These are phyloP conservation scores for Neoboletus subvelutipes DNA, from an alignment of 768 basidiomycete species.

Conservation along the genomic window DNA sequence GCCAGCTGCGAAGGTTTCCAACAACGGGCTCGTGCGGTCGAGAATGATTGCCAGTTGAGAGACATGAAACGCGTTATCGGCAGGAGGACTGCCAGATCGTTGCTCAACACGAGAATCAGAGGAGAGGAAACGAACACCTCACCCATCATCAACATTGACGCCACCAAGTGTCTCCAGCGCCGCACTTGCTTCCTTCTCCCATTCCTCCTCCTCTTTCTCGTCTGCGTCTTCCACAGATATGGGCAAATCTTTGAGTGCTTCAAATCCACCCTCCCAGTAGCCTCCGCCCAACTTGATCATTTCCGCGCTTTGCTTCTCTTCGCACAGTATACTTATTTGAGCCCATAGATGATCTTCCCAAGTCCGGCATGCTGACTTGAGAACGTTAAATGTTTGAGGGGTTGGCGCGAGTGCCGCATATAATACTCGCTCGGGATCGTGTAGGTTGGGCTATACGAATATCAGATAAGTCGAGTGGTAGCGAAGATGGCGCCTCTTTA, in stretches of 20 bases:
- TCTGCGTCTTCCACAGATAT: conserved; percentile 29
- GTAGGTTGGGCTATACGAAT: conserved; percentile 47
- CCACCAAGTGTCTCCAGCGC: conserved; percentile 58
- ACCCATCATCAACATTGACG: conserved; percentile 67
- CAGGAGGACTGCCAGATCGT: conserved; percentile 44
- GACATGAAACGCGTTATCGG: conserved; percentile 77
- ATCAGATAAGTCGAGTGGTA: conserved; percentile 6
- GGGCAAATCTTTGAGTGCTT: conserved; percentile 42
- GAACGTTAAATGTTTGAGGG: conserved; percentile 58
- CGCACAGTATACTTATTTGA: conserved; percentile 74
- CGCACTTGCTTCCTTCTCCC: conserved; percentile 62
- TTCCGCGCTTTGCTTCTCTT: conserved; percentile 73
- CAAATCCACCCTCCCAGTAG: conserved; percentile 75
- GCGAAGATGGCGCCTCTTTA: conserved; percentile 25
- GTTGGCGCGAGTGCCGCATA: conserved; percentile 85
- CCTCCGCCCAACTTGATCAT: conserved; percentile 63
- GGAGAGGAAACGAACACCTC: conserved; percentile 15
- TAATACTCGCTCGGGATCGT: conserved; percentile 76
- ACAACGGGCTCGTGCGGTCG: conserved; percentile 60
- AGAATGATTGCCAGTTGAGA: conserved; percentile 81
- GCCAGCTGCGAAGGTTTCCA: conserved; percentile 66
- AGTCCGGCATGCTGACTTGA: conserved; percentile 74
- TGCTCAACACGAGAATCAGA: conserved; percentile 4
- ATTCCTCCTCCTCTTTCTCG: conserved; percentile 49
- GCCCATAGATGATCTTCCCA: conserved; percentile 99